These are phyloP conservation scores for Citrullus colocynthis DNA, from an alignment of 306 rosid species.

Conservation along the genomic window DNA sequence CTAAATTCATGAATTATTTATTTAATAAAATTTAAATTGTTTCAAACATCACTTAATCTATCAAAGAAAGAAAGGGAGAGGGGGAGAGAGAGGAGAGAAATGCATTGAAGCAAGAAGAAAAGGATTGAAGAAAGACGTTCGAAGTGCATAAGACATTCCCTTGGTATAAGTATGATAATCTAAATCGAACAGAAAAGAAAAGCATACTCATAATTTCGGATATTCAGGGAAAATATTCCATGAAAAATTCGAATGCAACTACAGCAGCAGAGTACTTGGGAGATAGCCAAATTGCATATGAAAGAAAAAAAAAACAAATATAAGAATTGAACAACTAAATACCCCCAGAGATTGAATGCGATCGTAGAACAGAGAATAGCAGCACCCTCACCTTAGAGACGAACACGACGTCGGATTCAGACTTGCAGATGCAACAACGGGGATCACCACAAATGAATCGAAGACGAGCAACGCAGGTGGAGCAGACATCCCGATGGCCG, in stretches of 20 bases:
- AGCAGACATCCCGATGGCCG: slow-evolving; percentile 85
- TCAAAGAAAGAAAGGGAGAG: neutral
- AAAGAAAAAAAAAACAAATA: neutral
- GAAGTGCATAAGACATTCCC: neutral
- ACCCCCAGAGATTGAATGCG: neutral
- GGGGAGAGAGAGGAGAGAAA: no score
- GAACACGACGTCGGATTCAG: slow-evolving; percentile 45
- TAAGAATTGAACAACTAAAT: neutral
- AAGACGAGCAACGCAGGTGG: slow-evolving; percentile 91
- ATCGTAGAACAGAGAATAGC: neutral
- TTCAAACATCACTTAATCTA: neutral
- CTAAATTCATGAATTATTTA: neutral
- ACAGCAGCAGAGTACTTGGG: neutral
- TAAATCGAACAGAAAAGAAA: neutral
- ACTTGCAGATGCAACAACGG: slow-evolving; percentile 86
- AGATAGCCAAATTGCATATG: neutral
- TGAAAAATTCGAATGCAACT: neutral
- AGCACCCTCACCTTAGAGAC: slow-evolving; percentile 57
- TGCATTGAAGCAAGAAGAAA: neutral
- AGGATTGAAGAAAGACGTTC: neutral
- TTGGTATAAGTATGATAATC: neutral
- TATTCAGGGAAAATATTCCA: neutral
- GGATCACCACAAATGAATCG: slow-evolving; percentile 88
- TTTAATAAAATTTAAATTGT: neutral
- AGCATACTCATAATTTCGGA: neutral